Evolutionary conservation across 331 rosid species (phyloP), one percentile per base, ranked within the genome.

Genomic region (Rosa hybrid): DNA sequence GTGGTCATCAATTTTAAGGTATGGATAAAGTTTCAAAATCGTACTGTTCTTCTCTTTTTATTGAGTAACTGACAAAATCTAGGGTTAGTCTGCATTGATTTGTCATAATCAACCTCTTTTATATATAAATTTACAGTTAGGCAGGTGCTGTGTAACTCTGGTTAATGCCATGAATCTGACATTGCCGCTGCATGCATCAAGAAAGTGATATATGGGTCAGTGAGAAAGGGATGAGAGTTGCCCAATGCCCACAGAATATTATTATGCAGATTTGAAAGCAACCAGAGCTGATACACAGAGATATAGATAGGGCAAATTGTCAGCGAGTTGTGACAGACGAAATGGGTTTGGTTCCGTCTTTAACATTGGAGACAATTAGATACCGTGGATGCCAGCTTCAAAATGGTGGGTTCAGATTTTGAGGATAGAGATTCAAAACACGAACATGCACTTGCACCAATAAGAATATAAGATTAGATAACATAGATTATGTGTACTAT

Each of bases 181-280:
- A 30, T 75, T 71, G 27, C 23, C 25, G 39, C 17, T 34, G 64
- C 69, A 70, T 71, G 72, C 51, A 75, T 76, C 68, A 68, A 69
- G 81, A 83, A 80, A 78, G 70, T 76, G 92, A 87, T 79, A 78
- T 87, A 74, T 81, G 83, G 92, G 90, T 87, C 86, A 84, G 71
- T 77, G 92, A 41, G 88, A 89, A 89, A 87, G 91, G 83, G 86
- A 71, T 21, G 78, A 86, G 84, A 84, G 87, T 82, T 86, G 84
- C 70, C 87, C 90, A 90, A 87, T 86, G 87, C 72, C 88, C 88
- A 90, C 90, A 88, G 86, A 92, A 87, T 90, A 90, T 86, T 82
- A 72, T 76, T 67, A 71, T 68, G 81, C 63, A 88, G 94, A 89
- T 92, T 83, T 82, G 97, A 92, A 88, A 92, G 90, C 91, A 86